Conservation (phyloP, 1,284 basidiomycete species). For the Lentinus polychrous region DNA sequence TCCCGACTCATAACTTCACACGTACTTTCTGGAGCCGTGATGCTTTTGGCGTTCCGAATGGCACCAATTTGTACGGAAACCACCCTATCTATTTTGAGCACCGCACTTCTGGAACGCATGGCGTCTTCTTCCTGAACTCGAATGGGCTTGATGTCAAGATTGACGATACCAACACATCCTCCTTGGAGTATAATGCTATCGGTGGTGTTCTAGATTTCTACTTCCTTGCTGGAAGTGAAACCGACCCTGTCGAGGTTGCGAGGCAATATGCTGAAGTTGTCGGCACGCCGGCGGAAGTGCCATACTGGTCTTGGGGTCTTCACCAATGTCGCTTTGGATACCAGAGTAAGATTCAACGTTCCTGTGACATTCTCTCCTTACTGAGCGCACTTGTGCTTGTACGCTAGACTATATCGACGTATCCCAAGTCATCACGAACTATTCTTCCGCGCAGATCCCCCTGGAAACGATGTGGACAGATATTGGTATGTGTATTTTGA, state of each 20-base stretch:
- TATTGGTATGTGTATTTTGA: slow-evolving; percentile 51
- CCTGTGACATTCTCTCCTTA: not conserved
- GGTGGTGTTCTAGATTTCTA: slow-evolving; percentile 71
- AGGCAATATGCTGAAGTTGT: slow-evolving; percentile 61
- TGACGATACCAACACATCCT: slow-evolving; percentile 33
- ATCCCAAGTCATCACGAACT: slow-evolving; percentile 52
- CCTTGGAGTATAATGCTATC: slow-evolving; percentile 65
- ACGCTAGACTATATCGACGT: slow-evolving; percentile 55
- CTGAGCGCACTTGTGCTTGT: not conserved
- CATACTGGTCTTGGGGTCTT: slow-evolving; percentile 65
- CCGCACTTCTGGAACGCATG: slow-evolving; percentile 56
- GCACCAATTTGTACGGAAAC: slow-evolving; percentile 60
- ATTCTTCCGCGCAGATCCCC: slow-evolving; percentile 53
- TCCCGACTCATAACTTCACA: slow-evolving; percentile 54
- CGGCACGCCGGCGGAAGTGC: slow-evolving; percentile 58
- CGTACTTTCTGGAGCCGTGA: slow-evolving; percentile 67
- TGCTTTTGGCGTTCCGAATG: slow-evolving; percentile 45
- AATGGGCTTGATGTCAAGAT: slow-evolving; percentile 74
- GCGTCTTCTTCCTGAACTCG: slow-evolving; percentile 61
- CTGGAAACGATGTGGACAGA: slow-evolving; percentile 76
- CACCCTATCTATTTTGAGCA: slow-evolving; percentile 70
- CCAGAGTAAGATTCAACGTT: slow-evolving; percentile 29
- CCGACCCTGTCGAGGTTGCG: slow-evolving; percentile 52
- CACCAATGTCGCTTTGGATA: slow-evolving; percentile 72
- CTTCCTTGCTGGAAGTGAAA: slow-evolving; percentile 63